phyloP scores from a whole-genome alignment of 164 flowering plant genomes.

The Stephania japonica region DNA sequence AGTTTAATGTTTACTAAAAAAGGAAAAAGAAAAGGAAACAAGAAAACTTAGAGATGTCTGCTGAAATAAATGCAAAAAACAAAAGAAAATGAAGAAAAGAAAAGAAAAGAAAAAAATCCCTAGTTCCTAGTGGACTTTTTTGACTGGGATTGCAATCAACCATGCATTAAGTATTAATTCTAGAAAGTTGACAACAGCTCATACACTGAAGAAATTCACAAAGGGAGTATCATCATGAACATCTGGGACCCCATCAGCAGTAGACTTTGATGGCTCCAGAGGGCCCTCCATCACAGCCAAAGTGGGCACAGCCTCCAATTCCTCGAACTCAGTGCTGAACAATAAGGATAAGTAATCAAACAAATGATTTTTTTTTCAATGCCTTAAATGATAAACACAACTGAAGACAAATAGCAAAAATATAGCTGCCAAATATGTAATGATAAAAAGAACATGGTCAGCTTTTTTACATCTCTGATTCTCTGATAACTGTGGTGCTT shows the following conservation, averaged over 20 bases:
- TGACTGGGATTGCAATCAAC: not conserved
- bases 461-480: too few species aligned
- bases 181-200: constrained; percentile 13
- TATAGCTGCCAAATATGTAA: too few species aligned
- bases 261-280: constrained; percentile 63
- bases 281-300: constrained; percentile 90
- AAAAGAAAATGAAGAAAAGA: too few species aligned
- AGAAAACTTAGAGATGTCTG: not conserved
- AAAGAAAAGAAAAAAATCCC: too few species aligned
- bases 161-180: too few species aligned
- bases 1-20: not conserved
- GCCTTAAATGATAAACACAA: not conserved
- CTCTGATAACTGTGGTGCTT: too few species aligned
- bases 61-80: too few species aligned
- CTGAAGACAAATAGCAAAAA: not conserved
- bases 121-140: not conserved
- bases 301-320: constrained; percentile 84
- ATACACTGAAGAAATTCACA: constrained; percentile 83
- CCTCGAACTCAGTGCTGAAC: constrained; percentile 74
- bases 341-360: not conserved
- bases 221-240: constrained; percentile 68
- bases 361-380: not conserved
- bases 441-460: too few species aligned
- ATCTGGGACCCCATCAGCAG: constrained; percentile 42
- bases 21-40: not conserved